Conservation (phyloP, 345 rosid genomes). For the Linum tenue region DNA sequence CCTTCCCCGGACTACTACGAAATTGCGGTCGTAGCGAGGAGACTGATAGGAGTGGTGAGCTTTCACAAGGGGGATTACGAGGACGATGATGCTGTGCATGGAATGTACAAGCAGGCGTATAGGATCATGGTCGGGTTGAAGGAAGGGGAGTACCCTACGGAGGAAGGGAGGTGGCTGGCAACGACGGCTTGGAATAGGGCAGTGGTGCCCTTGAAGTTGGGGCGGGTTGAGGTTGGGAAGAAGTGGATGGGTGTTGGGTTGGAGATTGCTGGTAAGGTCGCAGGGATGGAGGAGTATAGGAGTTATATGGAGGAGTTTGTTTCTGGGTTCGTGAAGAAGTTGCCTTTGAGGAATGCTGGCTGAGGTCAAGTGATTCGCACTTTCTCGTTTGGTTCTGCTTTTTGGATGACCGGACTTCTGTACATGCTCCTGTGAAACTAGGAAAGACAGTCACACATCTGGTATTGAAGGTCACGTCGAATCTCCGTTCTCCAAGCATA, state of each 20-base stretch:
- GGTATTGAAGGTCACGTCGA: no score
- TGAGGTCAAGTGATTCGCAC: no score
- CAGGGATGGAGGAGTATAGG: constrained; percentile 64
- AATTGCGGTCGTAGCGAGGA: constrained; percentile 59
- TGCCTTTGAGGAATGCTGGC: constrained; percentile 11
- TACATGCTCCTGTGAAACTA: no score
- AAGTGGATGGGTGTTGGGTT: constrained; percentile 68
- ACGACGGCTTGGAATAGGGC: constrained; percentile 95
- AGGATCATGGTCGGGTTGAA: constrained; percentile 80
- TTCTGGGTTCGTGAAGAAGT: constrained; percentile 40
- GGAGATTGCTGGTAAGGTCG: constrained; percentile 59
- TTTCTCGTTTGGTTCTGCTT: no score
- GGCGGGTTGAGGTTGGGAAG: constrained; percentile 53
- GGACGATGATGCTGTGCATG: constrained; percentile 46
- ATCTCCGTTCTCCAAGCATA: no score
- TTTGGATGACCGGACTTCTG: no score
- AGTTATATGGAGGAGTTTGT: constrained; percentile 80
- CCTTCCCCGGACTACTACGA: constrained; percentile 55
- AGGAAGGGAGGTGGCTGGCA: constrained; percentile 96
- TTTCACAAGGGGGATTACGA: constrained; percentile 62
- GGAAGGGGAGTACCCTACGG: constrained; percentile 76
- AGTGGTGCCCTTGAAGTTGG: constrained; percentile 58
- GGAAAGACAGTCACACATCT: no score
- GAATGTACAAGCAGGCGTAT: constrained; percentile 75
- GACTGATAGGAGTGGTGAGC: constrained; percentile 50